These are phyloP conservation scores for Psilocybe cubensis DNA, from an alignment of 768 basidiomycete species.

Conservation along the genomic window DNA sequence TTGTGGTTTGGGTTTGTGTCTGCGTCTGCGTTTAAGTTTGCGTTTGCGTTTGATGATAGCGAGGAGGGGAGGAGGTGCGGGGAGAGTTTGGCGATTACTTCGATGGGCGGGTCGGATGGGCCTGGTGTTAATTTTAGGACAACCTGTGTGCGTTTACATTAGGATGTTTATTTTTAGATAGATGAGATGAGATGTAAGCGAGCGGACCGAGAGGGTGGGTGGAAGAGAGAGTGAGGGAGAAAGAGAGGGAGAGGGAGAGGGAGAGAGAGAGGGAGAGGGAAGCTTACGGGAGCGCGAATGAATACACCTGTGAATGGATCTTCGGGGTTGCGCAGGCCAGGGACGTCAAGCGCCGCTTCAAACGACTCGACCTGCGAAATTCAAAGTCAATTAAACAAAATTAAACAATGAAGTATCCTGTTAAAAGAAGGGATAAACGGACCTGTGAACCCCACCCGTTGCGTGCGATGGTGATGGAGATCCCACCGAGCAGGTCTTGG, in stretches of 20 bases:
- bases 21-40: too few species aligned
- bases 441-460: constrained; percentile 98
- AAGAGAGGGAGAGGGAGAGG: too few species aligned
- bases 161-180: neutral
- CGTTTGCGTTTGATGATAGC: too few species aligned
- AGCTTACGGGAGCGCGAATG: constrained; percentile 91
- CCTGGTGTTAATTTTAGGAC: constrained; percentile 54
- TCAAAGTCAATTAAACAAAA: neutral
- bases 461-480: constrained; percentile 78
- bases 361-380: constrained; percentile 86
- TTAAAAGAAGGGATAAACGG: constrained; percentile 23
- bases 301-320: constrained; percentile 82
- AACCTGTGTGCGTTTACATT: constrained; percentile 48
- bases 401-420: too few species aligned
- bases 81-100: constrained; percentile 74
- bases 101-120: constrained; percentile 57
- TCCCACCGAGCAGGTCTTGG: constrained; percentile 82
- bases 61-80: constrained; percentile 46
- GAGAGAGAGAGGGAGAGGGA: too few species aligned
- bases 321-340: constrained; percentile 60
- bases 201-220: too few species aligned
- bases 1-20: too few species aligned
- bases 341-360: constrained; percentile 73
- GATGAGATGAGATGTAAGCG: too few species aligned
- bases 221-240: too few species aligned